Base-by-base conservation (phyloP, 352 stramenopile genomes). In the Phytophthora hybrid region DNA sequence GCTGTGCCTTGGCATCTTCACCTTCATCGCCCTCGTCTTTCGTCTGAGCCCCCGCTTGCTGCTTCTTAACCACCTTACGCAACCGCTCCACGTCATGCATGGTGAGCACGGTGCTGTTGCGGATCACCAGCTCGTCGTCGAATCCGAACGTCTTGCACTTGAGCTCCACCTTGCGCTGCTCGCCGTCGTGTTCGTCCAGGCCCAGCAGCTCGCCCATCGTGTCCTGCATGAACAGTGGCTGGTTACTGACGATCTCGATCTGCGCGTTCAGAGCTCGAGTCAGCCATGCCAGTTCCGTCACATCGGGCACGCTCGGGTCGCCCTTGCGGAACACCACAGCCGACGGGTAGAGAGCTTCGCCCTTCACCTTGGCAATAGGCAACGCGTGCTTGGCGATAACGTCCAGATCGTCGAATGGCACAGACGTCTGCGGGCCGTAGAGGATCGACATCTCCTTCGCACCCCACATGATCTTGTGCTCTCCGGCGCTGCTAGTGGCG, bases 371-470 rank as follows among this genome's bases (percentile, higher is more conserved):
- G 3, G 77, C 84, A 59, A 94, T 74, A 13, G 63, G 58, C 26
- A 91, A 71, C 6, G 64, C 67, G 59, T 93, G 78, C 69, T 86
- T 91, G 62, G 83, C 83, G 52, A 96, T 83, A 16, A 79, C 71
- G 54, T 96, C 88, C 41, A 95, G 68, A 68, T 96, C 89, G 39
- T 96, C 85, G 59, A 96, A 96, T 10, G 89, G 85, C 68, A 94
- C 74, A 26, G 85, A 89, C 9, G 87, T 96, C 51, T 87, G 65
- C 0, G 76, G 72, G 9, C 88, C 88, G 29, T 87, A 96, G 13
- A 96, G 71, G 39, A 96, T 91, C 37, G 87, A 94, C 69, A 96
- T 90, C 66, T 96, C 89, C 72, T 93, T 94, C 29, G 80, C 84
- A 1, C 89, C 88, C 89, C 89, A 96, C 23, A 87, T 64, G 55